phyloP scores from a whole-genome alignment of 2,329 filamentous ascomycete species.

The Penicillium sp. region DNA sequence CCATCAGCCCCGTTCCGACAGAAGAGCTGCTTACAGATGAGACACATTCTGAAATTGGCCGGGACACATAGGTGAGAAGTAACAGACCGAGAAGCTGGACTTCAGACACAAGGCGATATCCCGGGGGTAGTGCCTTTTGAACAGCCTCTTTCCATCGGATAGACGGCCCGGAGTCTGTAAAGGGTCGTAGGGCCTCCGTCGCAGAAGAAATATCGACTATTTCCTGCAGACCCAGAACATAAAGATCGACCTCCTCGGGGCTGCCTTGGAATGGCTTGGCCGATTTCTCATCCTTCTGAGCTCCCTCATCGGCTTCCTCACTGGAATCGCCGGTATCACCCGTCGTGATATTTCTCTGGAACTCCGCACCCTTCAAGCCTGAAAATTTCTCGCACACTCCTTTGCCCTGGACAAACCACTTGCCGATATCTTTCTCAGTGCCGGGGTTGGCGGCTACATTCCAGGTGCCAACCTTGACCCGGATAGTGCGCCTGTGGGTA shows the following conservation, averaged over 20 bases:
- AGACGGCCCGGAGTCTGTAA: conserved; percentile 64
- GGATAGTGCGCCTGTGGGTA: conserved; percentile 65
- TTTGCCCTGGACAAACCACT: conserved; percentile 79
- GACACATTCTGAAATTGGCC: conserved; percentile 66
- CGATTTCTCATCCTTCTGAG: conserved; percentile 43
- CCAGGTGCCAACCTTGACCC: conserved; percentile 90
- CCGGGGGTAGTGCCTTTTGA: conserved; percentile 65
- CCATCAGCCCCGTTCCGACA: conserved; percentile 83
- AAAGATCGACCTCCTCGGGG: conserved; percentile 70
- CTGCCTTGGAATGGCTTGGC: conserved; percentile 37
- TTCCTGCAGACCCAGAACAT: conserved; percentile 86
- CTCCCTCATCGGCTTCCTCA: conserved; percentile 35
- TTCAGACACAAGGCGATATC: conserved; percentile 70
- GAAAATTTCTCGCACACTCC: conserved; percentile 62
- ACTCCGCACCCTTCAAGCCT: conserved; percentile 38
- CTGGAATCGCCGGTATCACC: conserved; percentile 9
- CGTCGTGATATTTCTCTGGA: conserved; percentile 15
- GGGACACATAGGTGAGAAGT: conserved; percentile 78
- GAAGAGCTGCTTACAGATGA: conserved; percentile 75
- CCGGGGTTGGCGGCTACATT: conserved; percentile 83
- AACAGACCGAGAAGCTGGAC: conserved; percentile 84
- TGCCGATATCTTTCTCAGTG: conserved; percentile 78
- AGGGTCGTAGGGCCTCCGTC: conserved; percentile 70
- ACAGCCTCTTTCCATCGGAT: conserved; percentile 77
- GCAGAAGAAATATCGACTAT: conserved; percentile 79